Evolutionary conservation across 352 stramenopile species (phyloP).

Genomic region (Phytophthora niederhauseri): DNA sequence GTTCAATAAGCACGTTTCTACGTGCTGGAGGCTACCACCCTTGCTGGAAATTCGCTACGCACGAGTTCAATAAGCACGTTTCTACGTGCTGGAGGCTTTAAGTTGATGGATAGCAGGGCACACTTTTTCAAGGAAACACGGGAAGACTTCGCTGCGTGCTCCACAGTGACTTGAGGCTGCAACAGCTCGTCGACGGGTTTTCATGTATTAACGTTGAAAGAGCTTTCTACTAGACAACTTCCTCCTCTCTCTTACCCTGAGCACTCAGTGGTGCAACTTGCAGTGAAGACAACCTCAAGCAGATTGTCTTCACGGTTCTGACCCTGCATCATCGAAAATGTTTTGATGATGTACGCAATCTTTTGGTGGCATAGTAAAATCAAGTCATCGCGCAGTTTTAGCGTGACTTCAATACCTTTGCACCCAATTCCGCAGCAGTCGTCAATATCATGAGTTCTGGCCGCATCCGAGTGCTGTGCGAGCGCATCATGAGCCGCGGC

Average conservation of each 20-base stretch:
- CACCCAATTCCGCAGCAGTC: background rate
- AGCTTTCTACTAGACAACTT: slow-evolving; percentile 8
- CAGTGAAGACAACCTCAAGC: background rate
- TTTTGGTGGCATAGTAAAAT: background rate
- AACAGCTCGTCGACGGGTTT: slow-evolving; percentile 19
- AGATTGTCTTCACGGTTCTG: background rate
- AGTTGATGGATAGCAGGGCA: too few species aligned
- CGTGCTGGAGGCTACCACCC: background rate
- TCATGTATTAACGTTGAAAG: slow-evolving; percentile 35
- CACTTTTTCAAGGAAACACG: too few species aligned
- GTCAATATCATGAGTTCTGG: slow-evolving; percentile 38
- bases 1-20: background rate
- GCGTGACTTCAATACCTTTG: background rate
- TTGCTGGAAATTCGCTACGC: background rate
- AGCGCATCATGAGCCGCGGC: slow-evolving; percentile 89
- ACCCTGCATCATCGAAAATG: background rate
- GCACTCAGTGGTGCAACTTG: background rate
- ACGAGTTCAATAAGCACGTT: background rate
- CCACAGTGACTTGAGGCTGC: slow-evolving; percentile 2
- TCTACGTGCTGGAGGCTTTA: too few species aligned
- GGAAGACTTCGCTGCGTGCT: slow-evolving; percentile 1
- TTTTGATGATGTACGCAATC: background rate
- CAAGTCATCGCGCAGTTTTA: background rate
- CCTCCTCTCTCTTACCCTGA: background rate
- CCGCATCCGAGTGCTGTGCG: slow-evolving; percentile 76